Base-by-base conservation (phyloP, 768 basidiomycete genomes). In the Lactifluus volemus region DNA sequence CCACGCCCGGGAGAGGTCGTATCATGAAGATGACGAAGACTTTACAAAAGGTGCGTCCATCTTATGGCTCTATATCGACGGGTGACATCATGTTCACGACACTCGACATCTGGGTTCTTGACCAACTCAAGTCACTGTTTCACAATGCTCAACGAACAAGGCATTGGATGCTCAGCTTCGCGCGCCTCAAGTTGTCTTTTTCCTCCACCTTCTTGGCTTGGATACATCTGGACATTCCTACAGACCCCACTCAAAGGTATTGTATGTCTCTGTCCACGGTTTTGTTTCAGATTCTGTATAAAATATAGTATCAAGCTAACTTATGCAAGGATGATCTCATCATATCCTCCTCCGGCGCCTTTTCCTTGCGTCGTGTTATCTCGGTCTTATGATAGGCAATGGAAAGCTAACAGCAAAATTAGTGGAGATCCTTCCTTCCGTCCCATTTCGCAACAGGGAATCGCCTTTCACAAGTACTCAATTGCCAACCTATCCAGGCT, bases 141-240 rank as follows among this genome's bases (percentile, higher is more conserved):
- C 36, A 11, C 36, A 38, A 38, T 38, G 36, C 36, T 11, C 36
- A 9, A 38, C 38, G 38, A 77, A 89, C 66, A 49, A 73, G 0
- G 65, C 55, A 2, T 72, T 92, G 10, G 69, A 84, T 61, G 63
- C 73, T 0, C 73, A 84, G 65, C 73, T 93, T 15, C 79, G 76
- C 14, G 73, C 77, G 3, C 78, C 80, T 29, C 83, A 85, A 68
- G 81, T 83, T 1, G 78, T 93, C 17, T 88, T 93, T 70, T 93
- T 94, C 70, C 73, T 93, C 5, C 92, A 94, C 70, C 78, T 94
- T 2, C 77, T 93, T 0, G 92, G 92, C 0, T 70, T 93, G 34
- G 92, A 94, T 70, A 92, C 88, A 3, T 92, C 92, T 0, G 92
- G 92, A 0, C 92, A 94, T 66, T 84, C 89, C 0, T 92, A 92